These are phyloP conservation scores for Penicillium sp. DNA, from an alignment of 2,329 filamentous ascomycete genomes.

Conservation along the genomic window DNA sequence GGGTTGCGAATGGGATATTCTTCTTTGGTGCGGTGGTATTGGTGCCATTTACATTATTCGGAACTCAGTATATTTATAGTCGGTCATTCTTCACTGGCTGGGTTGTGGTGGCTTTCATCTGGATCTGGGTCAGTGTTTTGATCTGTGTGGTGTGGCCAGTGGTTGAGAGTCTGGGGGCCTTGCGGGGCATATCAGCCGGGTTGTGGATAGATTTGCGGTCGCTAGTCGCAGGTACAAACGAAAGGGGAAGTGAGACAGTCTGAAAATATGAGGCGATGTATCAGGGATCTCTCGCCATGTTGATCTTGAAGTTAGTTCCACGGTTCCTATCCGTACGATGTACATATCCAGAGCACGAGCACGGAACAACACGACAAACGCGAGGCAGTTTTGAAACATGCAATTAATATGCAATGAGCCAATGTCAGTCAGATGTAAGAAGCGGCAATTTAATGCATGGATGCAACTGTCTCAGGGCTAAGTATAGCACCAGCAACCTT, in stretches of 20 bases:
- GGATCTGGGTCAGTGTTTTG: conserved; percentile 41
- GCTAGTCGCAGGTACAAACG: conserved; percentile 6
- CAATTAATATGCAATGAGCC: too few relatives aligned
- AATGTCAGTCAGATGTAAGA: neutral
- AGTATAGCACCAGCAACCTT: neutral
- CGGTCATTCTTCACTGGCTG: conserved; percentile 40
- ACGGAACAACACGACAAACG: neutral
- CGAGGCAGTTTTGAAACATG: neutral
- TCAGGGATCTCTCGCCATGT: neutral
- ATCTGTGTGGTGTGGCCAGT: conserved; percentile 45
- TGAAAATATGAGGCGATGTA: neutral
- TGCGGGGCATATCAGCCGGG: conserved; percentile 27
- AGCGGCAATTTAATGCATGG: neutral
- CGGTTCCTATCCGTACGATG: neutral
- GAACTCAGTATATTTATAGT: conserved; percentile 39
- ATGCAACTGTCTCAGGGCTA: neutral
- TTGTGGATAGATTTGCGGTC: conserved; percentile 18
- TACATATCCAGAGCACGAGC: too few relatives aligned
- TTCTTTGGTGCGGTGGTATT: conserved; percentile 39
- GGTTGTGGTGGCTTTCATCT: conserved; percentile 45
- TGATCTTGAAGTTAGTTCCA: neutral
- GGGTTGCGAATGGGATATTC: conserved; percentile 38
- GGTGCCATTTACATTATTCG: conserved; percentile 44
- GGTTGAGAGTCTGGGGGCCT: conserved; percentile 37
- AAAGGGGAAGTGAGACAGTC: neutral